A percentile compares a stretch with the other conserved stretches of the same genome.
Evolutionary conservation across 768 basidiomycete species (phyloP).

Genomic region (Amanita molliuscula): DNA sequence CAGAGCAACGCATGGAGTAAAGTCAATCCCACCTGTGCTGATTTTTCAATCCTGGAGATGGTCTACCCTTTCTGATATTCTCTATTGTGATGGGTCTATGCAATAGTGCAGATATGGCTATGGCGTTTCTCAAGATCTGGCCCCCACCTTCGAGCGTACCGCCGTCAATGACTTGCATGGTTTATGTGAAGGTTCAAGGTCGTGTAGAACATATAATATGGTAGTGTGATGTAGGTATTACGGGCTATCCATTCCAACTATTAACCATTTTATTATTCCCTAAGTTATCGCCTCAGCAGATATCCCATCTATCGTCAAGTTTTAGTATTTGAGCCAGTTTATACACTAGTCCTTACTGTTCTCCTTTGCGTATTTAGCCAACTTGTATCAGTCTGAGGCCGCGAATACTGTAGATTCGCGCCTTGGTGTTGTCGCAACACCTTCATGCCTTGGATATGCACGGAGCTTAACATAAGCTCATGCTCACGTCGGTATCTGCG

Average conservation of each 20-base stretch:
- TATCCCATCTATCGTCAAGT: background rate
- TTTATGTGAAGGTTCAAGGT: slow-evolving; percentile 1
- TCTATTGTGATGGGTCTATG: slow-evolving; percentile 47
- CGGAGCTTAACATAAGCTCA: slow-evolving; percentile 66
- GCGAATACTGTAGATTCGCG: slow-evolving; percentile 29
- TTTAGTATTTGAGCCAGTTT: background rate
- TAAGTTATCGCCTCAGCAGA: background rate
- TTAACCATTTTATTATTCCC: background rate
- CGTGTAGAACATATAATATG: background rate
- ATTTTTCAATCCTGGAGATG: slow-evolving; percentile 54
- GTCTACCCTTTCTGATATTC: slow-evolving; percentile 50
- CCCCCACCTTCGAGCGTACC: slow-evolving; percentile 54
- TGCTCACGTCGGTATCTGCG: slow-evolving; percentile 67
- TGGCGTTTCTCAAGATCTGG: slow-evolving; percentile 61
- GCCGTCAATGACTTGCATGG: slow-evolving; percentile 26
- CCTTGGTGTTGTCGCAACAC: slow-evolving; percentile 52
- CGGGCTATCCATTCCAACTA: background rate
- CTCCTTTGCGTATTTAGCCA: slow-evolving; percentile 67
- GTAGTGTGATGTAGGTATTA: too few species aligned
- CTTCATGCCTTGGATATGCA: slow-evolving; percentile 63
- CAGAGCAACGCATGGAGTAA: background rate
- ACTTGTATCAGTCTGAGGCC: slow-evolving; percentile 39
- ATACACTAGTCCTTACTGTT: slow-evolving; percentile 19
- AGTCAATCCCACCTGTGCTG: slow-evolving; percentile 65
- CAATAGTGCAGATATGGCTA: slow-evolving; percentile 57